Percentiles rank a stretch among this genome's conserved stretches.
Evolutionary conservation across 257 asterid species (phyloP).

Genomic region (Petunia secreta): DNA sequence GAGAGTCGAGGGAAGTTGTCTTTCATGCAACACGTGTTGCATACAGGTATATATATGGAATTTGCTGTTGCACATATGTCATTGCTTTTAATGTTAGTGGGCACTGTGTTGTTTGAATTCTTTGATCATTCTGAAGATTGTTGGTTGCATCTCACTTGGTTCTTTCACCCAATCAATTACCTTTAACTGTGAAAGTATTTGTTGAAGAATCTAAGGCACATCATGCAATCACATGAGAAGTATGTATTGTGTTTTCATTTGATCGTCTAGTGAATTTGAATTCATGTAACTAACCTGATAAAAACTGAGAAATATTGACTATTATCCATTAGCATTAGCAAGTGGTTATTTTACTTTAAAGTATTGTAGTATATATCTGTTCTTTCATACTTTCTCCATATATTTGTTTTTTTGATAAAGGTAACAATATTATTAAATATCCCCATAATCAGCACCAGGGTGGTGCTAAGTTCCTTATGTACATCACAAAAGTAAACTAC

Average conservation of each 20-base stretch:
- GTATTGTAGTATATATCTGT: neutral
- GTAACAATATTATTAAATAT: too few species aligned
- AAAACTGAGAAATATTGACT: neutral
- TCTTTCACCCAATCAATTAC: neutral
- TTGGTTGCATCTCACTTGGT: neutral
- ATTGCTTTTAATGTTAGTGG: neutral
- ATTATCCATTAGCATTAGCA: neutral
- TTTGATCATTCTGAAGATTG: neutral
- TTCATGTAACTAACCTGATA: neutral
- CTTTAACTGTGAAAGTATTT: neutral
- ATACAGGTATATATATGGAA: conserved; percentile 60
- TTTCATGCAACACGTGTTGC: conserved; percentile 94
- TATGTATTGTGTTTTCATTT: neutral
- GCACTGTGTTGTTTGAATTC: neutral
- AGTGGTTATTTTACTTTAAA: neutral
- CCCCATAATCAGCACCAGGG: too few species aligned
- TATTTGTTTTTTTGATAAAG: too few species aligned
- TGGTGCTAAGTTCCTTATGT: too few species aligned
- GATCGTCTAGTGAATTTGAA: neutral
- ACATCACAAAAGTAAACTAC: too few species aligned
- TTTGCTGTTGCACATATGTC: neutral
- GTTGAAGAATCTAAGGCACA: neutral
- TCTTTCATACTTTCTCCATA: neutral
- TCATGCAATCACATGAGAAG: neutral
- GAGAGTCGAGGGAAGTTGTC: conserved; percentile 81